These are phyloP conservation scores for Tribonema minus DNA, from an alignment of 108 stramenopile genomes.

Conservation along the genomic window DNA sequence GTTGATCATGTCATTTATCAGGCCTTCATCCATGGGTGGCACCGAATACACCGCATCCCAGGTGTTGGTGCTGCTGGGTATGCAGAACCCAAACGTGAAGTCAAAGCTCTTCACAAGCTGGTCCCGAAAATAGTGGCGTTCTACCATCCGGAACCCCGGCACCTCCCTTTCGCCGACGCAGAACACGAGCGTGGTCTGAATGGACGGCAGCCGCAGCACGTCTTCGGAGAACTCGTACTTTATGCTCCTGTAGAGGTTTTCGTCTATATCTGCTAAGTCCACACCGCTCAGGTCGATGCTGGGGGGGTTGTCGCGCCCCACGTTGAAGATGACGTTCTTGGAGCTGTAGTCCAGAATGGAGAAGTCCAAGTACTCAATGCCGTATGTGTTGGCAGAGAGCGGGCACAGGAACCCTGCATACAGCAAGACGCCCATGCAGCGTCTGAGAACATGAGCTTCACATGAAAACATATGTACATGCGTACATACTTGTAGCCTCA, in stretches of 20 bases:
- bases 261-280: slow-evolving; percentile 52
- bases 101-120: slow-evolving; percentile 60
- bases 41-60: slow-evolving; percentile 72
- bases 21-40: slow-evolving; percentile 62
- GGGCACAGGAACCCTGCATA: slow-evolving; percentile 65
- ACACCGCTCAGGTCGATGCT: slow-evolving; percentile 53
- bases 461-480: too few relatives aligned
- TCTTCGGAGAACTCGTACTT: slow-evolving; percentile 73
- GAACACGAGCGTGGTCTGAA: slow-evolving; percentile 63
- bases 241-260: slow-evolving; percentile 63
- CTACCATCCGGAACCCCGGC: slow-evolving; percentile 69
- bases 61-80: slow-evolving; percentile 67
- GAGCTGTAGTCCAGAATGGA: slow-evolving; percentile 63
- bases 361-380: slow-evolving; percentile 68
- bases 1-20: slow-evolving; percentile 68
- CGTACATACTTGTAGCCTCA: too few relatives aligned
- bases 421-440: too few relatives aligned
- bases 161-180: slow-evolving; percentile 61
- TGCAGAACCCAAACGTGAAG: slow-evolving; percentile 71
- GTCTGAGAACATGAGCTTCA: too few relatives aligned
- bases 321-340: slow-evolving; percentile 66
- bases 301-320: slow-evolving; percentile 57
- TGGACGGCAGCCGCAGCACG: slow-evolving; percentile 62
- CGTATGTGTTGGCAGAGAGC: slow-evolving; percentile 59
- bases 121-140: slow-evolving; percentile 70